Evolutionary conservation across 2,329 filamentous ascomycete genomes (phyloP), one percentile per base, ranked within the genome.

Genomic region (Didymella exigua): DNA sequence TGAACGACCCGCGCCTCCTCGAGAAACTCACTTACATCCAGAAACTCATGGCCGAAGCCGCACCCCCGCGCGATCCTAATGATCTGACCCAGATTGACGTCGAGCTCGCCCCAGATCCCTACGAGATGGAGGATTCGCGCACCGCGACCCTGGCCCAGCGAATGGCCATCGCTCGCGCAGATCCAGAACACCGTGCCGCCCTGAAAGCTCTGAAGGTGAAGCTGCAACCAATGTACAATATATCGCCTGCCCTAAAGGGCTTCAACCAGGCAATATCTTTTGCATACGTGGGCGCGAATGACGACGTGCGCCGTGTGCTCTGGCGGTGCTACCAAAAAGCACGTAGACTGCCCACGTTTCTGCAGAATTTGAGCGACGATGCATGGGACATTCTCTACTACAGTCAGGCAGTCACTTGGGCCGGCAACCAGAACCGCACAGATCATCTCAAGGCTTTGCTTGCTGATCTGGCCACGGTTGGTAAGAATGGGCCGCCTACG

Each of bases 371-470:
- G 7, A 65, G 66, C 13, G 67, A 72, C 18, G 70, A 75, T 29
- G 70, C 71, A 3, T 76, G 74, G 74, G 74, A 76, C 38, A 67
- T 76, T 7, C 29, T 76, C 37, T 76, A 72, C 47, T 75, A 75
- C 36, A 72, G 66, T 1, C 74, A 76, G 44, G 73, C 73, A 2
- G 72, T 75, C 5, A 72, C 64, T 8, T 75, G 72, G 73, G 44
- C 57, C 1, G 60, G 61, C 1, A 75, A 75, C 49, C 65, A 70
- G 42, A 74, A 73, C 31, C 60, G 72, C 5, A 59, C 68, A 29
- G 48, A 61, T 21, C 71, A 75, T 61, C 46, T 75, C 38, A 54
- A 49, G 21, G 43, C 67, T 36, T 21, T 76, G 26, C 48, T 74
- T 41, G 37, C 41, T 0, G 74, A 76, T 51, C 49, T 76, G 51